Evolutionary conservation across 2,329 filamentous ascomycete species (phyloP).

Genomic region (Talaromyces sp.): DNA sequence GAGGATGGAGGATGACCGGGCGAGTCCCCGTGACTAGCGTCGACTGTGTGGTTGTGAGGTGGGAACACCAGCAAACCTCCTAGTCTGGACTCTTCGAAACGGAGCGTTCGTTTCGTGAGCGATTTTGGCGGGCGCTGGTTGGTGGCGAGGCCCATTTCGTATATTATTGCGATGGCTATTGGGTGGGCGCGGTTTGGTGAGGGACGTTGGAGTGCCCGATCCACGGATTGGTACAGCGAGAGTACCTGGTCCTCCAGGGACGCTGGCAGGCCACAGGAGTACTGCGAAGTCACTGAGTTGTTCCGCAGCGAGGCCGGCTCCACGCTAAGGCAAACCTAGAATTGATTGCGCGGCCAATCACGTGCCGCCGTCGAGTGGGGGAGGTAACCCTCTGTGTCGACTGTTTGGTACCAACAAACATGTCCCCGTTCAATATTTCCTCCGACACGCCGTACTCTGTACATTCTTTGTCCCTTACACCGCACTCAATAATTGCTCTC

Average conservation of each 20-base stretch:
- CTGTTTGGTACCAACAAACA: not conserved
- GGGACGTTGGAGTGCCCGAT: not conserved
- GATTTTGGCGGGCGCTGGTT: not conserved
- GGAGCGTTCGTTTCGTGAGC: conserved; percentile 8
- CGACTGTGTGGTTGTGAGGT: not conserved
- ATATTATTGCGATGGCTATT: not conserved
- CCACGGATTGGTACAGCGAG: not conserved
- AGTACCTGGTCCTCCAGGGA: not conserved
- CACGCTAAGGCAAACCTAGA: not conserved
- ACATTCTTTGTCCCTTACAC: not conserved
- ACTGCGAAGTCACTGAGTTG: not conserved
- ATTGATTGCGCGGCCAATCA: not conserved
- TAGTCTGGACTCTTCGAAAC: conserved; percentile 14
- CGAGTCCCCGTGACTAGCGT: conserved; percentile 9
- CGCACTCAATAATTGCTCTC: not conserved
- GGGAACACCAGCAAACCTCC: not conserved
- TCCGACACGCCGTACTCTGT: not conserved
- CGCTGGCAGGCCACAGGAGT: not conserved
- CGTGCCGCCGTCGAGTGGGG: not conserved
- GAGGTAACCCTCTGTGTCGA: not conserved
- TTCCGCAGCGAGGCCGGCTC: not conserved
- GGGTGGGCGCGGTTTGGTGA: not conserved
- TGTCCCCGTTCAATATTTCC: not conserved
- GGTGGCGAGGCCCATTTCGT: not conserved
- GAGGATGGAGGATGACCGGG: conserved; percentile 5